Percentiles rank a stretch among this genome's conserved stretches.
These are phyloP conservation scores for Chaetothyriales sp. DNA, from an alignment of 2,329 filamentous ascomycete genomes.

Conservation along the genomic window DNA sequence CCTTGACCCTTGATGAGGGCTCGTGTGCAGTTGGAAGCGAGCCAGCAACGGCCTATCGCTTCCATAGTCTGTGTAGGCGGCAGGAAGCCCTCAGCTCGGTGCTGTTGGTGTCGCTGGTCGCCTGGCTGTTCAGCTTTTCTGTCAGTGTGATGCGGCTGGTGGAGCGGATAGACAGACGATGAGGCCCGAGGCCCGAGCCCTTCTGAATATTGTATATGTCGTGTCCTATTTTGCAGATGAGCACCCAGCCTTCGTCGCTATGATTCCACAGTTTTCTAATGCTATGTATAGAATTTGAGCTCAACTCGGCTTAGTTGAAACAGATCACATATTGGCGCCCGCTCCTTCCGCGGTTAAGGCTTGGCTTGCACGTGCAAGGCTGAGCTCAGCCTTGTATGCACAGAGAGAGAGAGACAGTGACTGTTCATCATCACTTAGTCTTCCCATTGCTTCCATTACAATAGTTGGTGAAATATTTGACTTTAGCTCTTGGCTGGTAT, in stretches of 20 bases:
- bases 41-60: slow-evolving; percentile 22
- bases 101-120: slow-evolving; percentile 63
- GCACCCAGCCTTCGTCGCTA: no score
- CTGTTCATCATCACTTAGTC: neutral
- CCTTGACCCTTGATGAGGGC: slow-evolving; percentile 50
- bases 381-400: neutral
- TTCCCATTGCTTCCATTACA: neutral
- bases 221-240: neutral
- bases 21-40: slow-evolving; percentile 37
- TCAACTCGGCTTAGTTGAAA: no score
- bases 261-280: no score
- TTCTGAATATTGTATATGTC: neutral
- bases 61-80: slow-evolving; percentile 37
- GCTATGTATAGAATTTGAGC: no score
- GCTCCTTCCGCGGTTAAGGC: neutral
- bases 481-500: neutral
- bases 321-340: neutral
- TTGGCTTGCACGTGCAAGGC: neutral
- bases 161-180: slow-evolving; percentile 17
- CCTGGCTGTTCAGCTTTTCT: slow-evolving; percentile 83
- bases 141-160: slow-evolving; percentile 59
- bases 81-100: slow-evolving; percentile 62
- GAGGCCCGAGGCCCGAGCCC: no score
- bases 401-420: neutral
- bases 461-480: neutral